Conservation (phyloP, 768 basidiomycete species). For the Xerocomellus chrysenteron region DNA sequence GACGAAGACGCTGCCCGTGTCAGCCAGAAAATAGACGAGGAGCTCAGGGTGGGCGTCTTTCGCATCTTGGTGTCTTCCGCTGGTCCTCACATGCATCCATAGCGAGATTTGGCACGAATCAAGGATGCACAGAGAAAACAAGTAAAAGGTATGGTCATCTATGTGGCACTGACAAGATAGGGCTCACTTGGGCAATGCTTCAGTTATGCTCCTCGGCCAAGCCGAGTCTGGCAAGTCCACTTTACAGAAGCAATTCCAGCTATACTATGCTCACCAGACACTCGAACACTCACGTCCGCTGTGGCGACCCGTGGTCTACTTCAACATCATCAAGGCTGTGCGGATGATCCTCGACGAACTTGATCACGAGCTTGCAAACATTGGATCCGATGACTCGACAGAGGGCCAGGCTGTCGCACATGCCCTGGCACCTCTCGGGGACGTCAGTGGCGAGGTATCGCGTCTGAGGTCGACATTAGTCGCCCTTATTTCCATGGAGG, state of each 20-base stretch:
- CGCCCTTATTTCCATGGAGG: conserved; percentile 65
- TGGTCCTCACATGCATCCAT: conserved; percentile 8
- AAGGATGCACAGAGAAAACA: conserved; percentile 46
- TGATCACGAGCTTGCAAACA: conserved; percentile 51
- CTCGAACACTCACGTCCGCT: conserved; percentile 70
- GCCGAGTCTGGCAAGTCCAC: conserved; percentile 85
- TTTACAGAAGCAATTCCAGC: conserved; percentile 80
- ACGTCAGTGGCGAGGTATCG: conserved; percentile 46
- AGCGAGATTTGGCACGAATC: conserved; percentile 51
- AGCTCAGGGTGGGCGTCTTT: conserved; percentile 44
- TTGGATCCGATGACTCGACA: conserved; percentile 25
- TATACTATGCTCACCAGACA: conserved; percentile 70
- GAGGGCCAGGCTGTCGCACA: conserved; percentile 34
- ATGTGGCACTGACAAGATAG: background rate
- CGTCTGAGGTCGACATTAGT: conserved; percentile 55
- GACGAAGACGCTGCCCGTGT: conserved; percentile 46
- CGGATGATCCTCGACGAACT: conserved; percentile 73
- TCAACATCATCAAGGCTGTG: conserved; percentile 80
- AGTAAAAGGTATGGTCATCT: conserved; percentile 48
- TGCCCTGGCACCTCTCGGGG: conserved; percentile 32
- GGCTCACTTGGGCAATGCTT: conserved; percentile 5
- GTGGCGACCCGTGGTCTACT: conserved; percentile 80
- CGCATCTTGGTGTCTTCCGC: background rate
- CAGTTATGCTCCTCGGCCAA: conserved; percentile 76
- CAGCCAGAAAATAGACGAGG: conserved; percentile 56